A percentile compares a stretch with the other conserved stretches of the same genome.
phyloP scores from a whole-genome alignment of 164 flowering plant genomes.

The Akebia trifoliata region DNA sequence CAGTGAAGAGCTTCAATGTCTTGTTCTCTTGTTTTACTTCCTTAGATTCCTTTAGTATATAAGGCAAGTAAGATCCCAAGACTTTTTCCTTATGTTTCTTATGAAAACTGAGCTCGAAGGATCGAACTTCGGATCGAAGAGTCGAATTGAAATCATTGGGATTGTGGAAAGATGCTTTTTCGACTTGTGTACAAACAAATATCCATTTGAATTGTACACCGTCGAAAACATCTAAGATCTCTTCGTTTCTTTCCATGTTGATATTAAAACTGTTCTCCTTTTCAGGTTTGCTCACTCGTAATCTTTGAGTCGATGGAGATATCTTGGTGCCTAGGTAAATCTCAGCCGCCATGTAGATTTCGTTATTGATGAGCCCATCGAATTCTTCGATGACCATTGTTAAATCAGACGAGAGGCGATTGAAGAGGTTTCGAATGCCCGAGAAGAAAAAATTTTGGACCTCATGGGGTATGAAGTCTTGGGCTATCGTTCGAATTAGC shows the following conservation, averaged over 20 bases:
- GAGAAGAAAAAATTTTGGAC: constrained; percentile 27
- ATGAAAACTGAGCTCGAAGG: constrained; percentile 36
- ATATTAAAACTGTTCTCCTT: constrained; percentile 8
- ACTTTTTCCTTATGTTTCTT: constrained; percentile 33
- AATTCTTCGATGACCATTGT: constrained; percentile 26
- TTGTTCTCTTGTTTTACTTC: constrained; percentile 21
- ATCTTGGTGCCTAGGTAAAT: constrained; percentile 17
- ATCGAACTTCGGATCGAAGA: constrained; percentile 16
- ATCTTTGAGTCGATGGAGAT: constrained; percentile 8
- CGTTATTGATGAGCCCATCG: constrained; percentile 16
- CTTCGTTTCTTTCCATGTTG: constrained; percentile 17
- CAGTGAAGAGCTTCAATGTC: constrained; percentile 27
- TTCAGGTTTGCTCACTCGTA: constrained; percentile 5
- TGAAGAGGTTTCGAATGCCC: constrained; percentile 18
- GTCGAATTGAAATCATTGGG: not conserved
- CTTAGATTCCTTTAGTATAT: constrained; percentile 24
- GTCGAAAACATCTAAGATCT: constrained; percentile 17
- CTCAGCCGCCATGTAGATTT: constrained; percentile 21
- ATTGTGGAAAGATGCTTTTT: not conserved
- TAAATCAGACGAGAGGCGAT: constrained; percentile 31
- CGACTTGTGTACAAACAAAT: not conserved
- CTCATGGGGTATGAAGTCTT: constrained; percentile 39
- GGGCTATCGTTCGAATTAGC: constrained; percentile 32
- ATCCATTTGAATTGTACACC: constrained; percentile 17
- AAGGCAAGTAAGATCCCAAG: constrained; percentile 31